Base-by-base conservation (phyloP, 768 basidiomycete species). In the Austroboletus festivus region DNA sequence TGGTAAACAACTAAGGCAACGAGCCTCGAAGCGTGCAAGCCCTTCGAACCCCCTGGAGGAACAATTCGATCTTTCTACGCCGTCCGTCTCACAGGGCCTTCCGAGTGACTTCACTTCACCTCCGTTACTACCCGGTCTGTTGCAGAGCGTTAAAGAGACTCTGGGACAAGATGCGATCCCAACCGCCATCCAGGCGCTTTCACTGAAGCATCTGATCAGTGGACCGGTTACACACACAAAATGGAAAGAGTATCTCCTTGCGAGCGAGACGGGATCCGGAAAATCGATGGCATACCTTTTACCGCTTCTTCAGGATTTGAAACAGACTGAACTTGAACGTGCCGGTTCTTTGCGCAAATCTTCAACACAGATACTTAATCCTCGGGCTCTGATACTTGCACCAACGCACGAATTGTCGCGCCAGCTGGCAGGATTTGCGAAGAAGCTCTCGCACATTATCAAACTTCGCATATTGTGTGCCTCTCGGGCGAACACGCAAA, bases 271-370 rank as follows among this genome's bases (percentile, higher is more conserved):
- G 0, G 93, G 93, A 15, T 92, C 90, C 0, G 93, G 92, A 1
- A 95, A 95, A 70, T 92, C 88, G 2, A 79, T 94, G 23, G 93
- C 93, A 1, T 95, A 93, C 65, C 78, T 94, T 37, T 76, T 94
- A 5, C 93, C 93, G 0, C 66, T 94, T 46, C 73, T 95, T 2
- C 87, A 94, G 54, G 71, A 77, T 53, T 72, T 94, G 62, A 95
- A 95, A 64, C 62, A 70, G 41, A 71, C 78, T 3, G 91, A 94
- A 61, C 46, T 71, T 13, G 46, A 53, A 35, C 49, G 38, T 21
- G 20, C 55, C 26, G 22, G 19, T 10, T 46, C 44, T n/a, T 35
- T 46, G 9, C 39, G 30, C 46, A 52, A 31, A 38, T 37, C 52
- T 35, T 57, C 51, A 31, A 53, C 57, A 48, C 51, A 54, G 24